phyloP scores from a whole-genome alignment of 2,329 filamentous ascomycete species.

The Diaporthe velutina region DNA sequence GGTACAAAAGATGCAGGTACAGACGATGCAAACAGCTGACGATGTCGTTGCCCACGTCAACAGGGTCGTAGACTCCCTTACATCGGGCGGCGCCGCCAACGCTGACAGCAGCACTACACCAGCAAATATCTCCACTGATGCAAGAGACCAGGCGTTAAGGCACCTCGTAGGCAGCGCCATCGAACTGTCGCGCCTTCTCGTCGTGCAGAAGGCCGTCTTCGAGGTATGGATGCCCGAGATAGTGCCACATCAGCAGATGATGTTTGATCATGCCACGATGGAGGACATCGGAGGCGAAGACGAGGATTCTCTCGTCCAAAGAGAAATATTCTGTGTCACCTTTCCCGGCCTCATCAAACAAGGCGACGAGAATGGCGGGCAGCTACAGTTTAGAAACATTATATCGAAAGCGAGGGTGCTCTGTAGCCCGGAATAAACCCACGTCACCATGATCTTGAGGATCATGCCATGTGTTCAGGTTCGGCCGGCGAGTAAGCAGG shows the following conservation, averaged over 20 bases:
- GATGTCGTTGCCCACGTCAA: slow-evolving; percentile 61
- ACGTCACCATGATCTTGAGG: slow-evolving; percentile 7
- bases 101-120: slow-evolving; percentile 32
- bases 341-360: slow-evolving; percentile 75
- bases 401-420: slow-evolving; percentile 76
- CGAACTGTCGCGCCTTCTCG: slow-evolving; percentile 68
- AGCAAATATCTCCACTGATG: slow-evolving; percentile 50
- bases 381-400: slow-evolving; percentile 72
- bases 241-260: slow-evolving; percentile 63
- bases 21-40: slow-evolving; percentile 59
- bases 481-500: slow-evolving; percentile 10
- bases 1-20: slow-evolving; percentile 57
- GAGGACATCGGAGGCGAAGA: slow-evolving; percentile 75
- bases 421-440: slow-evolving; percentile 62
- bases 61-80: slow-evolving; percentile 63
- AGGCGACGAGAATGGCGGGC: slow-evolving; percentile 74
- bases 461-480: slow-evolving; percentile 25
- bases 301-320: slow-evolving; percentile 64
- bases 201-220: slow-evolving; percentile 71
- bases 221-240: slow-evolving; percentile 67
- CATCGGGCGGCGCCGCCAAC: slow-evolving; percentile 50
- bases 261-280: slow-evolving; percentile 73
- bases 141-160: slow-evolving; percentile 66
- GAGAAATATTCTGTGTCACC: slow-evolving; percentile 72
- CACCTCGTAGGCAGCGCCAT: slow-evolving; percentile 66